Conservation (phyloP, 306 rosid genomes). For the Citrullus mucosospermus region DNA sequence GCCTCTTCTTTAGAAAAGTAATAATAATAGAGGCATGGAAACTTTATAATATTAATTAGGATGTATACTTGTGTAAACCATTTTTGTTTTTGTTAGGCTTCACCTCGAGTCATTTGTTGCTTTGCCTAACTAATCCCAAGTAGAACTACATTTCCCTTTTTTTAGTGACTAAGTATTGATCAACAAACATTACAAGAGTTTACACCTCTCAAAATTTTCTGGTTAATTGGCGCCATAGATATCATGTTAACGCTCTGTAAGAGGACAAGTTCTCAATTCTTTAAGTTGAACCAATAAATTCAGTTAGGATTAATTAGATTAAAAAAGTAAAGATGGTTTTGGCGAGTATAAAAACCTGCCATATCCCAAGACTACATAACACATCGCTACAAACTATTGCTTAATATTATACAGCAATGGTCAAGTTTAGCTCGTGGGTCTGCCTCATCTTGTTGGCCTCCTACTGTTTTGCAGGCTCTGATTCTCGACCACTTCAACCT, state of each 20-base stretch:
- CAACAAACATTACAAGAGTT: neutral
- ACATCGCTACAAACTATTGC: neutral
- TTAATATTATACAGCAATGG: neutral
- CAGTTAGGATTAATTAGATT: neutral
- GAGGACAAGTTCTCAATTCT: neutral
- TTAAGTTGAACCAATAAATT: neutral
- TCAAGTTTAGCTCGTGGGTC: neutral
- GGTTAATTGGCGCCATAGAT: neutral
- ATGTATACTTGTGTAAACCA: neutral
- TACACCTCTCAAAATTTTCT: neutral
- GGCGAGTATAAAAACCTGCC: neutral
- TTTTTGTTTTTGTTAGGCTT: neutral
- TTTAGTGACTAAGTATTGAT: neutral
- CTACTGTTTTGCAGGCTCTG: neutral
- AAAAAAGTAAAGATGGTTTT: neutral
- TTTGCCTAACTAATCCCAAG: neutral
- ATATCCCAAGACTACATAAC: neutral
- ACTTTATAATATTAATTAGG: neutral
- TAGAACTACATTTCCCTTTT: neutral
- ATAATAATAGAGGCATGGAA: neutral
- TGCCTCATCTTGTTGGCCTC: neutral
- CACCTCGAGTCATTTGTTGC: neutral
- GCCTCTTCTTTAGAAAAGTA: neutral
- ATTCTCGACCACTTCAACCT: neutral
- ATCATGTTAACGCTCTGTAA: neutral